Evolutionary conservation across 805 yeast species (phyloP).

Genomic region (Candida xyloterini): DNA sequence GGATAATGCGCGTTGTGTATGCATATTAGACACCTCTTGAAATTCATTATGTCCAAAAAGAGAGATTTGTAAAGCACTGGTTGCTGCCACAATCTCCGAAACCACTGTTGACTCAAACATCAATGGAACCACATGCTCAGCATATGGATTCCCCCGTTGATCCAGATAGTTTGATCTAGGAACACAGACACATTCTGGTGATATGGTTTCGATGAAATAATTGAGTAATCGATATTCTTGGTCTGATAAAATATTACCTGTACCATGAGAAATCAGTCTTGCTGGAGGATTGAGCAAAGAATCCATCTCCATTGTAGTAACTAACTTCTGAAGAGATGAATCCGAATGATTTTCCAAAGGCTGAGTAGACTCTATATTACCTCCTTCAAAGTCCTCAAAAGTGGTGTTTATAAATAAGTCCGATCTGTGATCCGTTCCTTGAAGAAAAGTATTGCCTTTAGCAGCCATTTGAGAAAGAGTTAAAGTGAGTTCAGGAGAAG

Average conservation of each 20-base stretch:
- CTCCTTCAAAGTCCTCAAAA: slow-evolving; percentile 1
- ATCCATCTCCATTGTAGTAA: neutral
- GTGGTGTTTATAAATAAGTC: slow-evolving; percentile 6
- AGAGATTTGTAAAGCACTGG: slow-evolving; percentile 36
- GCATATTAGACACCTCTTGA: slow-evolving; percentile 27
- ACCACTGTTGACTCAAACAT: slow-evolving; percentile 34
- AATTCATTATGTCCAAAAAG: slow-evolving; percentile 31
- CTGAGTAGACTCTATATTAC: too few species aligned
- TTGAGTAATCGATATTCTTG: slow-evolving; percentile 27
- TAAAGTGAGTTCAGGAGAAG: neutral
- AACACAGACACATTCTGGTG: slow-evolving; percentile 40
- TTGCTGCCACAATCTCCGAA: slow-evolving; percentile 35
- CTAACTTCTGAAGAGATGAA: neutral
- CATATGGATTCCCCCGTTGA: slow-evolving; percentile 33
- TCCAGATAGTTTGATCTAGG: slow-evolving; percentile 18
- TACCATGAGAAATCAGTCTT: neutral
- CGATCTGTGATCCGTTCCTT: neutral
- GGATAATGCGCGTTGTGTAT: slow-evolving; percentile 29
- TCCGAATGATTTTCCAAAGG: too few species aligned
- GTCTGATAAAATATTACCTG: neutral
- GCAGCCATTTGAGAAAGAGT: slow-evolving; percentile 6
- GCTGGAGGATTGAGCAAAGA: neutral
- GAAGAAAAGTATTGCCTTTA: neutral
- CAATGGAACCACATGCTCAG: slow-evolving; percentile 37
- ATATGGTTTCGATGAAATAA: slow-evolving; percentile 35